phyloP scores from a whole-genome alignment of 129 eudicot genomes.

The Lactuca sativa region DNA sequence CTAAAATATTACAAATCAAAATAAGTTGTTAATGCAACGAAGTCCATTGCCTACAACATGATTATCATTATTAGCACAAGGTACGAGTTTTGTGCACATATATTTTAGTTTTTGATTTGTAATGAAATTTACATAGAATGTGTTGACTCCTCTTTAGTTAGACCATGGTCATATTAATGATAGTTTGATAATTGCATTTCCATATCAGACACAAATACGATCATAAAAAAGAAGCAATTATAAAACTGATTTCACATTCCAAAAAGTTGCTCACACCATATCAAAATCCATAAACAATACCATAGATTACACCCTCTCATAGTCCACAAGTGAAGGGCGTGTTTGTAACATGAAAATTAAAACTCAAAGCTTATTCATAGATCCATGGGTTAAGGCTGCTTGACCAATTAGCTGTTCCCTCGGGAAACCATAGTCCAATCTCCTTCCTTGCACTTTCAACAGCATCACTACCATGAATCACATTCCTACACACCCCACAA shows the following conservation, averaged over 20 bases:
- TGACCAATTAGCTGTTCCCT: conserved; percentile 74
- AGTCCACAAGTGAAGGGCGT: background rate
- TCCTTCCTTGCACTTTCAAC: conserved; percentile 90
- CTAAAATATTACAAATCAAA: too few species aligned
- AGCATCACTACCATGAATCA: conserved; percentile 94
- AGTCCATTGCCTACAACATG: too few species aligned
- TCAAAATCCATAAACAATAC: conserved; percentile 24
- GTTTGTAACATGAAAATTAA: conserved; percentile 1
- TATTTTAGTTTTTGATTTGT: too few species aligned
- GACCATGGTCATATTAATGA: too few species aligned
- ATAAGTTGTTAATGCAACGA: too few species aligned
- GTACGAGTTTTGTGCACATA: too few species aligned
- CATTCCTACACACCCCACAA: conserved; percentile 60
- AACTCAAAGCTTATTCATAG: conserved; percentile 47
- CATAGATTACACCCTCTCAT: conserved; percentile 26
- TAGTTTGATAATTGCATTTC: too few species aligned
- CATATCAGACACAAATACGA: background rate
- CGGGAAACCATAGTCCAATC: conserved; percentile 95
- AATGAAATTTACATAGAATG: too few species aligned
- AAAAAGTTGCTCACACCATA: conserved; percentile 2
- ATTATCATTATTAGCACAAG: too few species aligned
- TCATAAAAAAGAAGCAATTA: background rate
- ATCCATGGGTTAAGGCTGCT: conserved; percentile 90
- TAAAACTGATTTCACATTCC: conserved; percentile 7
- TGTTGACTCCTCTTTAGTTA: too few species aligned